Conservation (phyloP, 2,329 filamentous ascomycete species). For the Trichoderma afroharzianum region DNA sequence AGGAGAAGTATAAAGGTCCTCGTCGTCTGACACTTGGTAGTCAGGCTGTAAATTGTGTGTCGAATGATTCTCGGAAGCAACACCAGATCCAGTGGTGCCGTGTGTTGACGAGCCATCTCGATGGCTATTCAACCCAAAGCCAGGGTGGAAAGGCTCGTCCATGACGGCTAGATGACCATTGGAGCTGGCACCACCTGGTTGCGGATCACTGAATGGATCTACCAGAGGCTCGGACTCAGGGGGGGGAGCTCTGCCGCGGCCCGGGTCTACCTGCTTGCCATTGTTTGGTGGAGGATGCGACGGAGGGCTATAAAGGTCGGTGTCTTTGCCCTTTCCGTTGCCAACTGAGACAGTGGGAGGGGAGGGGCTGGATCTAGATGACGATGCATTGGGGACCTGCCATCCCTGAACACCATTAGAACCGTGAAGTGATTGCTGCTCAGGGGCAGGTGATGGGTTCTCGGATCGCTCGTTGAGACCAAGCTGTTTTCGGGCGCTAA, state of each 20-base stretch:
- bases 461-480: constrained; percentile 35
- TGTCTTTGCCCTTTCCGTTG: constrained; percentile 35
- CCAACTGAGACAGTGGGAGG: background rate
- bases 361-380: background rate
- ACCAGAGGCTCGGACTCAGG: constrained; percentile 18
- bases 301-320: constrained; percentile 27
- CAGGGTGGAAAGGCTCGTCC: constrained; percentile 39
- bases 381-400: constrained; percentile 4
- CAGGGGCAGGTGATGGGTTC: constrained; percentile 27
- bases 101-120: constrained; percentile 7
- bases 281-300: constrained; percentile 25
- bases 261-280: constrained; percentile 21
- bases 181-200: constrained; percentile 21
- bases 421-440: constrained; percentile 22
- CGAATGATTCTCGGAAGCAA: constrained; percentile 20
- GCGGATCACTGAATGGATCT: constrained; percentile 32
- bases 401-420: constrained; percentile 22
- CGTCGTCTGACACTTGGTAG: constrained; percentile 32
- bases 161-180: constrained; percentile 19
- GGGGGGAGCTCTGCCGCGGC: constrained; percentile 23
- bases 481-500: constrained; percentile 57
- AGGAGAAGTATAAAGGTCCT: constrained; percentile 41
- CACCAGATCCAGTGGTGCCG: constrained; percentile 20
- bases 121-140: constrained; percentile 25
- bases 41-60: constrained; percentile 15